Evolutionary conservation across 768 basidiomycete species (phyloP).

Genomic region (Boletales sp.): DNA sequence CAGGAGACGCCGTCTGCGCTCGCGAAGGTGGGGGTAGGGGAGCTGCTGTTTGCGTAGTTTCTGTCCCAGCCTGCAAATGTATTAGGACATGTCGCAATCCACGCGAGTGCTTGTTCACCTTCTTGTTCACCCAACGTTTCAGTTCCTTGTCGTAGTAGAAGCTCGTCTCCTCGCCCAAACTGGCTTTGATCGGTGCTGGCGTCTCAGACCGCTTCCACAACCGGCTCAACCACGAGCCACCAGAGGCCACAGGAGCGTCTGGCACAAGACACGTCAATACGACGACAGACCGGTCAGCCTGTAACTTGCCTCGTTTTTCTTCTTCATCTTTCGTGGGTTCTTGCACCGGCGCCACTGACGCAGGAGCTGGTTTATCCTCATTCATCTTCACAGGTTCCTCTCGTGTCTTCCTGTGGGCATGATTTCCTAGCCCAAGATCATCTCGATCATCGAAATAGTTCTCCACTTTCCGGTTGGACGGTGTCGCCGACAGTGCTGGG

Average conservation of each 20-base stretch:
- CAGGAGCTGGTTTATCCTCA: conserved; percentile 17
- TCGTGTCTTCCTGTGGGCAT: conserved; percentile 37
- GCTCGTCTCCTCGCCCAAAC: conserved; percentile 83
- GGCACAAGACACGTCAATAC: not conserved
- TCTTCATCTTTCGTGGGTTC: conserved; percentile 20
- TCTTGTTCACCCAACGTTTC: conserved; percentile 95
- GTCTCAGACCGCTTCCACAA: conserved; percentile 72
- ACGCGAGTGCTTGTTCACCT: conserved; percentile 43
- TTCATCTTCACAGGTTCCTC: conserved; percentile 25
- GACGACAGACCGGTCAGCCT: not conserved
- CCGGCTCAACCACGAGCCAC: conserved; percentile 76
- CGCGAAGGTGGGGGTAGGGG: conserved; percentile 79
- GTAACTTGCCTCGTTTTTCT: conserved; percentile 31
- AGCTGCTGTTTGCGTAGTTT: conserved; percentile 47
- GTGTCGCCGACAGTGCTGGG: conserved; percentile 41
- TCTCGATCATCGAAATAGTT: conserved; percentile 54
- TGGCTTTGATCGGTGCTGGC: conserved; percentile 82
- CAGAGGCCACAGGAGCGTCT: conserved; percentile 25
- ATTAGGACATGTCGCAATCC: not conserved
- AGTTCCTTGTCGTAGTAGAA: conserved; percentile 96
- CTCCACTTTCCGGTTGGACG: conserved; percentile 10
- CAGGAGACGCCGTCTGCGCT: conserved; percentile 84
- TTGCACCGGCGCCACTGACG: conserved; percentile 12
- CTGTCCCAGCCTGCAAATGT: conserved; percentile 47
- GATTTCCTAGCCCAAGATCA: conserved; percentile 90